A percentile compares a stretch with the other conserved stretches of the same genome.
phyloP scores from a whole-genome alignment of 2,329 filamentous ascomycete genomes.

The Pseudovirgaria hyperparasitica region DNA sequence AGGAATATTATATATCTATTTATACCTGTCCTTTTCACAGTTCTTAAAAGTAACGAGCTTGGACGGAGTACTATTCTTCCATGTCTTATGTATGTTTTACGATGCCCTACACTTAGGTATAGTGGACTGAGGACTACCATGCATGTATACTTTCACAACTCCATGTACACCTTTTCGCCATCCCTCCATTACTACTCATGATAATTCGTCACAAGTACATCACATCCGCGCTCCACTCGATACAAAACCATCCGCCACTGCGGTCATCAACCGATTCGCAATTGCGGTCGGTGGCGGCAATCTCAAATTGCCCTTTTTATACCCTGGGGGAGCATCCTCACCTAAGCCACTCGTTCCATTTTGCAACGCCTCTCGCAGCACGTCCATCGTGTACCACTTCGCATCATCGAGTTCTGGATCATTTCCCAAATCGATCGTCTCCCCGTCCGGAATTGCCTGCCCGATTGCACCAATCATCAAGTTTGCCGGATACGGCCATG shows the following conservation, averaged over 20 bases:
- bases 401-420: constrained; percentile 87
- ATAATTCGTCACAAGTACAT: too few species aligned
- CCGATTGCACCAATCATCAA: constrained; percentile 58
- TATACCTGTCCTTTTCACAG: too few species aligned
- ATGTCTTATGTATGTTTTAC: too few species aligned
- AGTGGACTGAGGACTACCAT: too few species aligned
- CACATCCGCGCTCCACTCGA: constrained; percentile 35
- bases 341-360: constrained; percentile 56
- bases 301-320: constrained; percentile 64
- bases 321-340: constrained; percentile 49
- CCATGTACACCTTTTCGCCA: too few species aligned
- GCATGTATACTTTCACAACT: too few species aligned
- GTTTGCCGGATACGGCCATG: constrained; percentile 42
- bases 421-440: constrained; percentile 70
- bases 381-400: constrained; percentile 74
- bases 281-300: constrained; percentile 82
- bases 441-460: constrained; percentile 68
- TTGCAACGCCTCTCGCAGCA: constrained; percentile 62
- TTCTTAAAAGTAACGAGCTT: too few species aligned
- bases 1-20: too few species aligned
- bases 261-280: constrained; percentile 74
- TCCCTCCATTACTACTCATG: constrained; percentile 1
- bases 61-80: too few species aligned
- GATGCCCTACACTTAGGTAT: too few species aligned
- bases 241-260: constrained; percentile 66